Evolutionary conservation across 371 early-diverging fungal genomes (phyloP), one percentile per base, ranked within the genome.

Genomic region (Lichtheimia corymbifera): DNA sequence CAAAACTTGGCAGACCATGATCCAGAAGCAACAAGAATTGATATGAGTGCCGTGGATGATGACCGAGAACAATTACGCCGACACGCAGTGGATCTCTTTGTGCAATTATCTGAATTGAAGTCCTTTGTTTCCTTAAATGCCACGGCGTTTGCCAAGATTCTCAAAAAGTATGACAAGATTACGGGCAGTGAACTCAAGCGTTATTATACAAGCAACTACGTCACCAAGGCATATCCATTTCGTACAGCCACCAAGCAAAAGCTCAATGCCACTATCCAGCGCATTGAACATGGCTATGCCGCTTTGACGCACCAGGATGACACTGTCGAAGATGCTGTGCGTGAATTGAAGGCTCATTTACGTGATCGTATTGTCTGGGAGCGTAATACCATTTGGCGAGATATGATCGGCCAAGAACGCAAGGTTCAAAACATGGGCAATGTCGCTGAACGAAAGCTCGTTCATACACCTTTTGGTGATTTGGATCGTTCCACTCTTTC

Each of bases 91-190:
- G 88, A 93, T 65, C 76, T 92, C 42, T 94, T 89, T 70, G 91
- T 94, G 17, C 68, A 85, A 56, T 70, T 97, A 1, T 88, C 88
- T 27, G 96, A 96, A 63, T 78, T 97, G 6, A 90, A 93, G 55
- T 90, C 95, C 4, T 99, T 91, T 70, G 91, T 90, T 12, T 89
- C 93, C 44, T 86, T 98, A 49, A 98, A 99, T 81, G 75, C 87
- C 58, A 97, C 96, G 0, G 97, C 97, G 7, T 98, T 98, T 77
- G 80, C 88, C 68, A 99, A 97, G 74, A 93, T 97, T 61, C 75
- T 98, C 22, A 97, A 97, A 76, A 97, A 98, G 76, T 96, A 91
- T 64, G 99, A 98, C 80, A 98, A 97, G 74, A 91, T 91, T 27
- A 89, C 92, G 1, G 72, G 79, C 53, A 83, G 70, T 35, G 78